A percentile compares a stretch with the other conserved stretches of the same genome.
These are phyloP conservation scores for Brassica balearica DNA, from an alignment of 441 rosid genomes.

Conservation along the genomic window DNA sequence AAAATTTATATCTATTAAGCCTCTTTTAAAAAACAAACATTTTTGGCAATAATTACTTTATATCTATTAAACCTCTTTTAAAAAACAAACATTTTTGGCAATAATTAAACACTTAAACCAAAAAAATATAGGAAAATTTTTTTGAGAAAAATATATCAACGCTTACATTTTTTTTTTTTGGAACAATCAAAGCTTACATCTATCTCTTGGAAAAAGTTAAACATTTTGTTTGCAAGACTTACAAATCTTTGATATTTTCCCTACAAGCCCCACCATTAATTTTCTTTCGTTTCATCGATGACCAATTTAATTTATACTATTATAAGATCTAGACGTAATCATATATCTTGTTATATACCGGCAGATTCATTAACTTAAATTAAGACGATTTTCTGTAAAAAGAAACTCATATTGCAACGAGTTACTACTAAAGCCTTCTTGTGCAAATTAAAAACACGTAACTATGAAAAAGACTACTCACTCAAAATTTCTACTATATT, in stretches of 20 bases:
- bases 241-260: background rate
- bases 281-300: background rate
- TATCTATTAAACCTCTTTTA: background rate
- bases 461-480: background rate
- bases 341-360: background rate
- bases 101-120: background rate
- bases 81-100: background rate
- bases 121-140: too few species aligned
- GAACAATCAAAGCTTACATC: background rate
- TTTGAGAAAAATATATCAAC: background rate
- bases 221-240: background rate
- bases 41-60: background rate
- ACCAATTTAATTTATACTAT: background rate
- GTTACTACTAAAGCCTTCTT: background rate
- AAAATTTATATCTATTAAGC: background rate
- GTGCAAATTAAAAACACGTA: background rate
- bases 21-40: too few species aligned
- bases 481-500: background rate
- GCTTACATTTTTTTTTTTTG: too few species aligned
- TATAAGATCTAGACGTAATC: background rate
- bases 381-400: background rate
- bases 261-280: background rate
- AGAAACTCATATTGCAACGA: conserved; percentile 5
- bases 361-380: background rate
- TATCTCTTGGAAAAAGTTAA: background rate